phyloP scores from a whole-genome alignment of 1,284 basidiomycete genomes.

The Cutaneotrichosporon sp. region DNA sequence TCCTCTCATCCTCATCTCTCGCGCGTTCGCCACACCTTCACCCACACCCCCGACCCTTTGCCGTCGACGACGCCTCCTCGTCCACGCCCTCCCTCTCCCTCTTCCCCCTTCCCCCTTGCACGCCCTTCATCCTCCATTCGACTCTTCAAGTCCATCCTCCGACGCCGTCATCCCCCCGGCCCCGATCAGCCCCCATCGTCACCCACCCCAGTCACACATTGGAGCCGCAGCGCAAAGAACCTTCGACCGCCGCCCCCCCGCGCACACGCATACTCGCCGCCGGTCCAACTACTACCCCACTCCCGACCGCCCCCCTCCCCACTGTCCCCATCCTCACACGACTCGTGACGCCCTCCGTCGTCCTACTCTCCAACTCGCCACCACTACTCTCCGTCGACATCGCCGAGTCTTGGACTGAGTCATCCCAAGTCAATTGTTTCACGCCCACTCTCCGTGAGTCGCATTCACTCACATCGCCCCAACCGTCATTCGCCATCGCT shows the following conservation, averaged over 20 bases:
- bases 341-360: background rate
- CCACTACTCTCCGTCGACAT: background rate
- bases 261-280: constrained; percentile 9
- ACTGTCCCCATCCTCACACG: background rate
- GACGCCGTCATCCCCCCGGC: background rate
- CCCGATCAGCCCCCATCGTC: constrained; percentile 4
- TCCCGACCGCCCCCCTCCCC: background rate
- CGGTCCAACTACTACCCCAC: background rate
- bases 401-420: background rate
- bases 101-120: background rate
- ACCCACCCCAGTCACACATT: constrained; percentile 3
- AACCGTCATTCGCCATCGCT: background rate
- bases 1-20: constrained; percentile 6
- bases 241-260: constrained; percentile 6
- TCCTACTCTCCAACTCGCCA: background rate
- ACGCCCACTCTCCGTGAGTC: background rate
- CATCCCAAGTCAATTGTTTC: background rate
- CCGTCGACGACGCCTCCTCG: background rate
- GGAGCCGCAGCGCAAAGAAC: constrained; percentile 4
- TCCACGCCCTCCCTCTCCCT: too few species aligned
- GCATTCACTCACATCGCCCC: background rate
- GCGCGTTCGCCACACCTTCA: background rate
- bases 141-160: background rate
- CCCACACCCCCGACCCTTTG: too few species aligned
- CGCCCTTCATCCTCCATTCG: constrained; percentile 2